Evolutionary conservation across 306 rosid genomes (phyloP).

Genomic region (Lotus japonicus): DNA sequence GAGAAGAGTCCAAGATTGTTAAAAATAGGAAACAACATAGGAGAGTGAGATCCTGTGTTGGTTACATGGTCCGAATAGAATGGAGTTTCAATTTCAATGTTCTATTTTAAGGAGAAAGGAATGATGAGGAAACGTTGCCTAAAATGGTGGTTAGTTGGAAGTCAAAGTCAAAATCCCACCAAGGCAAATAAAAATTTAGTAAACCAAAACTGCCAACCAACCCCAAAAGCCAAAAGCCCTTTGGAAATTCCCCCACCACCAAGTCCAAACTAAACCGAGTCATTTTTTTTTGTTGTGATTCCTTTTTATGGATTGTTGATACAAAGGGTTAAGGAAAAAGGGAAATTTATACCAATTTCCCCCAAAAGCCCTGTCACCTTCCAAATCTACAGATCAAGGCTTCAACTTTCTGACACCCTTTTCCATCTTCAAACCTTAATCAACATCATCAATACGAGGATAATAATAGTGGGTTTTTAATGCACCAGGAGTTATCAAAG

Average conservation of each 20-base stretch:
- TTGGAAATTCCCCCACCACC: slow-evolving; percentile 22
- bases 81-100: neutral
- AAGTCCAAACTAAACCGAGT: slow-evolving; percentile 47
- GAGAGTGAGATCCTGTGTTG: no score
- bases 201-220: slow-evolving; percentile 43
- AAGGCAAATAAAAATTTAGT: slow-evolving; percentile 41
- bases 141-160: slow-evolving; percentile 61
- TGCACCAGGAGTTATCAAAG: slow-evolving; percentile 1
- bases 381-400: slow-evolving; percentile 28
- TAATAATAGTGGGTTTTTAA: neutral
- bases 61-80: no score
- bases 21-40: slow-evolving; percentile 17
- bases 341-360: slow-evolving; percentile 6
- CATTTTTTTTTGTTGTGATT: slow-evolving; percentile 26
- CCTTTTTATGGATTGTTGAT: slow-evolving; percentile 31
- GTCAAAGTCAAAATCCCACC: slow-evolving; percentile 82
- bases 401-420: slow-evolving; percentile 27
- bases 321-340: slow-evolving; percentile 12
- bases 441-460: slow-evolving; percentile 8
- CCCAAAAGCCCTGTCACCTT: slow-evolving; percentile 14
- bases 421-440: slow-evolving; percentile 28
- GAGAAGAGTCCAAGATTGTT: neutral
- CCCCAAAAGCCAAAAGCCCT: slow-evolving; percentile 48
- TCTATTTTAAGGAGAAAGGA: slow-evolving; percentile 35
- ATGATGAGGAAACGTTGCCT: slow-evolving; percentile 60